Evolutionary conservation across 2,329 filamentous ascomycete genomes (phyloP).

Genomic region (Phaeosphaeriaceae sp.): DNA sequence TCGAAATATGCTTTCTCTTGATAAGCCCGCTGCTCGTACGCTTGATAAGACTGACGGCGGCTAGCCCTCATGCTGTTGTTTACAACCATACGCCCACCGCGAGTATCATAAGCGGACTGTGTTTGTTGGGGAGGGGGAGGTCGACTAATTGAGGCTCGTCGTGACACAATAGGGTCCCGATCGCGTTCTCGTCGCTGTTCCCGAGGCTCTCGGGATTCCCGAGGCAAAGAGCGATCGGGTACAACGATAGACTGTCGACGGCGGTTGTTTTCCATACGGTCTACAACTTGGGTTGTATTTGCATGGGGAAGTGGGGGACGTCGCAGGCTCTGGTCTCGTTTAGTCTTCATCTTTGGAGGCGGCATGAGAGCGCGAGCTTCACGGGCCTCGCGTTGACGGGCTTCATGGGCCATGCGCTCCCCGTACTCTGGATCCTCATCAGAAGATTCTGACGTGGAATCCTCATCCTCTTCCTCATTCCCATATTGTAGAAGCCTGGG

Average conservation of each 20-base stretch:
- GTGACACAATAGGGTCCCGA: conserved; percentile 25
- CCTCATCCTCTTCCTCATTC: conserved; percentile 18
- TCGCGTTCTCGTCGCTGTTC: conserved; percentile 14
- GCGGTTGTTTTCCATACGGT: conserved; percentile 3
- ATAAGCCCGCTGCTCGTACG: conserved; percentile 23
- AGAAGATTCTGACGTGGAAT: conserved; percentile 22
- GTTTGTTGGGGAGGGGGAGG: conserved; percentile 44
- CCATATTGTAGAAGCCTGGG: conserved; percentile 1
- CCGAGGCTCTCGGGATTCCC: conserved; percentile 19
- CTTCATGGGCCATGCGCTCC: conserved; percentile 7
- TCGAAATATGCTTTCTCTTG: conserved; percentile 5
- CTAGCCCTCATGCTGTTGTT: conserved; percentile 27
- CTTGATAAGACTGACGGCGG: conserved; percentile 38
- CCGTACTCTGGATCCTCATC: conserved; percentile 23
- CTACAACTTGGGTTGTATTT: conserved; percentile 30
- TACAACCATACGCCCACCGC: conserved; percentile 33
- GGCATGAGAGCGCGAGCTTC: conserved; percentile 31
- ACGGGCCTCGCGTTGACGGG: conserved; percentile 6
- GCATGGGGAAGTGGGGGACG: conserved; percentile 36
- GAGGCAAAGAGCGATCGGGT: conserved; percentile 14
- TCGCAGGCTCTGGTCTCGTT: conserved; percentile 13
- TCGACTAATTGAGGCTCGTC: conserved; percentile 32
- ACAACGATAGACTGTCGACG: conserved; percentile 23
- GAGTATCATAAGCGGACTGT: conserved; percentile 36
- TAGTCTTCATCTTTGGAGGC: conserved; percentile 25